These are phyloP conservation scores for Ceratocystis lukuohia DNA, from an alignment of 2,329 filamentous ascomycete genomes.

Conservation along the genomic window DNA sequence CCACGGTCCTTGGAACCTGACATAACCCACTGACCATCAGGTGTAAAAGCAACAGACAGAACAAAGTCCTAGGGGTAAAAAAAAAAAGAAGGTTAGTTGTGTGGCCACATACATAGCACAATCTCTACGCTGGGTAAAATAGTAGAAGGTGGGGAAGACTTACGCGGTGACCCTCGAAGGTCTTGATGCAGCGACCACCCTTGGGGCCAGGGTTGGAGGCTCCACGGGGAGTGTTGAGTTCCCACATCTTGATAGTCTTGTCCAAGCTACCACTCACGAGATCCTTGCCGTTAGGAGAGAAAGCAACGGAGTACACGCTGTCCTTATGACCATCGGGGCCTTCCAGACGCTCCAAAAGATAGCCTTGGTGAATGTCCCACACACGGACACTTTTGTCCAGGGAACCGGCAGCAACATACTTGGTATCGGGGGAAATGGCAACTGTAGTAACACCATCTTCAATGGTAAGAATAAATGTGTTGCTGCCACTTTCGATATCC, in stretches of 20 bases:
- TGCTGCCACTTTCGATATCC: conserved; percentile 78
- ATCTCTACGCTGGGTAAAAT: too few relatives aligned
- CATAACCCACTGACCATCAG: conserved; percentile 89
- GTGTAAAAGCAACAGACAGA: conserved; percentile 85
- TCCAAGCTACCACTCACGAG: conserved; percentile 91
- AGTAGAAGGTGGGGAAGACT: conserved; percentile 22
- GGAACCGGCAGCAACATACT: conserved; percentile 86
- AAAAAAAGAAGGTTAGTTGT: too few relatives aligned
- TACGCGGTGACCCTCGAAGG: conserved; percentile 92
- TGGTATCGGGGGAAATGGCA: conserved; percentile 88
- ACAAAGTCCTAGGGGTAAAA: conserved; percentile 64
- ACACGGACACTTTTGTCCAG: conserved; percentile 96
- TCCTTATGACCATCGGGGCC: conserved; percentile 92
- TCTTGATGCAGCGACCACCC: conserved; percentile 86
- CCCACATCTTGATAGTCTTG: conserved; percentile 99
- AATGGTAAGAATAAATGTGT: conserved; percentile 75
- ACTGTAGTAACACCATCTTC: conserved; percentile 97
- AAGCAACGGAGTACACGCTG: conserved; percentile 90
- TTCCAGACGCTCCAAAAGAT: conserved; percentile 80
- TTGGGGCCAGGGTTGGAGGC: conserved; percentile 56
- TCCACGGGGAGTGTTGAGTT: conserved; percentile 61
- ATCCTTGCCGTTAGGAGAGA: conserved; percentile 83
- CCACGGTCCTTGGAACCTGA: conserved; percentile 94
- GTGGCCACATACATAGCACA: too few relatives aligned
- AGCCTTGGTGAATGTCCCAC: conserved; percentile 81